These are phyloP conservation scores for Aurifilum marmelostoma DNA, from an alignment of 2,329 filamentous ascomycete species.

Conservation along the genomic window DNA sequence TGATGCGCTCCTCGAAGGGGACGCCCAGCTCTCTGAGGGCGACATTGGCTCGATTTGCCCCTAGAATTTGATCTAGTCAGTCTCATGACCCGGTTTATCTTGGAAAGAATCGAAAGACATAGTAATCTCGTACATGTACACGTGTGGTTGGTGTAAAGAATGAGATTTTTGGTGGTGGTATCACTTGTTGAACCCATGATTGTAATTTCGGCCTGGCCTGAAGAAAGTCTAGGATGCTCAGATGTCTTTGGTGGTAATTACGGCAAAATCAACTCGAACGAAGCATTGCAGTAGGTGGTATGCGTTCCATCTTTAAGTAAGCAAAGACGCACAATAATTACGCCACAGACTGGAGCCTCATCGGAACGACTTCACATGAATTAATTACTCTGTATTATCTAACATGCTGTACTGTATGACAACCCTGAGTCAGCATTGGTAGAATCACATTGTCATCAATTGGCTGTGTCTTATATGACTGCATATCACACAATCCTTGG, in stretches of 20 bases:
- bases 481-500: not conserved
- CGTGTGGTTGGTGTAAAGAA: conserved; percentile 68
- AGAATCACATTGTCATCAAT: not conserved
- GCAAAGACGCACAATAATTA: not conserved
- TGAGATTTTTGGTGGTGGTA: conserved; percentile 51
- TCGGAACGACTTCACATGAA: too few relatives aligned
- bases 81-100: too few relatives aligned
- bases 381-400: too few relatives aligned
- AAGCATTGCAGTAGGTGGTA: not conserved
- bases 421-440: not conserved
- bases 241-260: not conserved
- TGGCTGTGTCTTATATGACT: not conserved
- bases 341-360: not conserved
- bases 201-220: not conserved
- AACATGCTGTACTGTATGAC: not conserved
- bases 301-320: not conserved
- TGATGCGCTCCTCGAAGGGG: conserved; percentile 67
- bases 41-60: conserved; percentile 73
- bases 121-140: conserved; percentile 61
- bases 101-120: too few relatives aligned
- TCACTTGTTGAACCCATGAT: conserved; percentile 31
- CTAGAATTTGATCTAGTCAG: too few relatives aligned
- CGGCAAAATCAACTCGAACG: not conserved
- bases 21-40: conserved; percentile 65
- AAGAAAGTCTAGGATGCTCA: not conserved